Evolutionary conservation across 805 yeast species (phyloP), one percentile per base, ranked within the genome.

Genomic region (Starmerella floricola): DNA sequence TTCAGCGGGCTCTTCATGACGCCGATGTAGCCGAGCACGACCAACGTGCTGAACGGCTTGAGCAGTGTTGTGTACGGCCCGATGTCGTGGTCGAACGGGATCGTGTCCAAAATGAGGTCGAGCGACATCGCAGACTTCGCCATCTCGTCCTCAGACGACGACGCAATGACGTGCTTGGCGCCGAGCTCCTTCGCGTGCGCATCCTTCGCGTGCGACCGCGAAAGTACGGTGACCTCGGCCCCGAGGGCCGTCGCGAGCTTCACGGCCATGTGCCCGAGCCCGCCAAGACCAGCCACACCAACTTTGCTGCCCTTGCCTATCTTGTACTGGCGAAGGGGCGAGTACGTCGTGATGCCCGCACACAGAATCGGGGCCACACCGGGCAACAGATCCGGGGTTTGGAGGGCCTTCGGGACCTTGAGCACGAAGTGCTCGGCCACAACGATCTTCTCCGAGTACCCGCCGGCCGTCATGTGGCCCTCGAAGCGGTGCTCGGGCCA

Each of bases 341-440:
- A 72, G 64, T 65, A 79, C n/a, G 74, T 78, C 12, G 88, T 79
- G 56, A 78, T 64, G 44, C 88, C 88, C 45, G 84, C 88, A 66
- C 88, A 80, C 63, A 79, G 63, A 63, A 80, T 64, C 40, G 87
- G 86, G 3, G 85, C 85, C 21, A 74, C 84, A 26, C 67, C 63
- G 31, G 67, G 72, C 36, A 46, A 36, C 17, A 46, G 38, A 18
- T 42, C 30, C 31, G 65, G 71, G 36, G 72, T 63, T 31, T 71
- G 66, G 29, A 76, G 54, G 6, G 51, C 60, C 17, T 72, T 73
- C 36, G 87, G 86, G 45, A 80, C 73, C 34, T 73, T 74, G 63
- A 79, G 69, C 2, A 69, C 78, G 57, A 75, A 75, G 45, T 70
- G 67, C 57, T 77, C 81, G 58, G 76, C 71, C 38, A 76, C 74